phyloP scores from a whole-genome alignment of 805 yeast genomes.

The Candida endomychidarum region DNA sequence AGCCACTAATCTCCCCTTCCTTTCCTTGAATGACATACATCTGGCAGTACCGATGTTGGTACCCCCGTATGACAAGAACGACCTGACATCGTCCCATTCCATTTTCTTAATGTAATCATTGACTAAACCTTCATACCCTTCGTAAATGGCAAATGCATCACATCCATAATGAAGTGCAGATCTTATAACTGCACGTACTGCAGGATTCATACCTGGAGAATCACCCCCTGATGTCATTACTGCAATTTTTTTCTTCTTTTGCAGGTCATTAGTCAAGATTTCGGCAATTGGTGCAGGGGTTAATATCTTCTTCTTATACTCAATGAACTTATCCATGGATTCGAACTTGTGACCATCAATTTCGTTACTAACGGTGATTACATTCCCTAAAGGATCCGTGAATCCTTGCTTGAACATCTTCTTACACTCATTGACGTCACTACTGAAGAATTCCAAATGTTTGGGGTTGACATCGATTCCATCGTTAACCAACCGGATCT shows the following conservation, averaged over 20 bases:
- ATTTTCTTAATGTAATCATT: slow-evolving; percentile 55
- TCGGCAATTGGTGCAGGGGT: not conserved
- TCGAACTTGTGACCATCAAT: slow-evolving; percentile 9
- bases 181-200: slow-evolving; percentile 70
- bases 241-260: slow-evolving; percentile 54
- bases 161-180: slow-evolving; percentile 66
- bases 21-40: slow-evolving; percentile 63
- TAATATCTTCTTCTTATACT: slow-evolving; percentile 4
- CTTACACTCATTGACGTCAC: slow-evolving; percentile 25
- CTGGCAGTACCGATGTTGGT: slow-evolving; percentile 80
- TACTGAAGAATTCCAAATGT: slow-evolving; percentile 31
- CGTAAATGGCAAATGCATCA: slow-evolving; percentile 65
- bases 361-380: slow-evolving; percentile 26
- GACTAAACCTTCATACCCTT: slow-evolving; percentile 74
- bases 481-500: slow-evolving; percentile 30
- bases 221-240: slow-evolving; percentile 85
- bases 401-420: slow-evolving; percentile 17
- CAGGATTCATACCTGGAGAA: slow-evolving; percentile 80
- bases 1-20: slow-evolving; percentile 62
- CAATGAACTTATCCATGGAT: slow-evolving; percentile 10
- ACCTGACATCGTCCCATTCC: slow-evolving; percentile 73
- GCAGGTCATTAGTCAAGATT: too few species aligned
- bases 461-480: slow-evolving; percentile 8
- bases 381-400: slow-evolving; percentile 39
- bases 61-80: slow-evolving; percentile 71